Conservation (phyloP, 2,329 filamentous ascomycete species). For the Aspergillus transmontanensis region DNA sequence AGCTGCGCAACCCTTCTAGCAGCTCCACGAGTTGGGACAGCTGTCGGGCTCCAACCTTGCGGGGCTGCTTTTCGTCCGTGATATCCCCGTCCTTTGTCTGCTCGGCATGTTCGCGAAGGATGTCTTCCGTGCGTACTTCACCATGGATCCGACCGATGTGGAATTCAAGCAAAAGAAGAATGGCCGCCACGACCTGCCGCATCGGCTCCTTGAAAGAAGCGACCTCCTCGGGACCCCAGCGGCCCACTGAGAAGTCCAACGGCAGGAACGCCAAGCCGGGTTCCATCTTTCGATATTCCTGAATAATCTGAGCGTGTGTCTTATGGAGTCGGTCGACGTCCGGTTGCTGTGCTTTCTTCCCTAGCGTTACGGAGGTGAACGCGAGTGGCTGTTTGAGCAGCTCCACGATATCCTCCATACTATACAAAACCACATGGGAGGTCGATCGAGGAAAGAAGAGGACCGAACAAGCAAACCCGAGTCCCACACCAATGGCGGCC, state of each 20-base stretch:
- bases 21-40: slow-evolving; percentile 37
- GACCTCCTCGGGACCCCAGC: slow-evolving; percentile 51
- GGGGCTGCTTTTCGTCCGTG: slow-evolving; percentile 23
- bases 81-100: slow-evolving; percentile 8
- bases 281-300: slow-evolving; percentile 41
- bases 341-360: slow-evolving; percentile 18
- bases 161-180: slow-evolving; percentile 46
- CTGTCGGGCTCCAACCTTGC: slow-evolving; percentile 34
- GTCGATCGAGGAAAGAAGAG: slow-evolving; percentile 55
- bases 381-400: slow-evolving; percentile 34
- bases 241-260: slow-evolving; percentile 50
- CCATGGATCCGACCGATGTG: slow-evolving; percentile 38
- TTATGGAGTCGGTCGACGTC: slow-evolving; percentile 28
- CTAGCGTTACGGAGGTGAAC: slow-evolving; percentile 27
- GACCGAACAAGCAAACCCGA: slow-evolving; percentile 49
- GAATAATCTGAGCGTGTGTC: slow-evolving; percentile 39
- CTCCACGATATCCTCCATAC: slow-evolving; percentile 33
- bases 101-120: slow-evolving; percentile 4
- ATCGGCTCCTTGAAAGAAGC: slow-evolving; percentile 39
- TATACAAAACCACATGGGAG: slow-evolving; percentile 46
- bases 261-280: slow-evolving; percentile 49
- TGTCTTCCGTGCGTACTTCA: slow-evolving; percentile 1
- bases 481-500: slow-evolving; percentile 48
- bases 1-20: slow-evolving; percentile 41
- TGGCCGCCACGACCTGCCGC: slow-evolving; percentile 38